Evolutionary conservation across 2,329 filamentous ascomycete species (phyloP), one percentile per base, ranked within the genome.

Genomic region (Aspergillaceae sp.): DNA sequence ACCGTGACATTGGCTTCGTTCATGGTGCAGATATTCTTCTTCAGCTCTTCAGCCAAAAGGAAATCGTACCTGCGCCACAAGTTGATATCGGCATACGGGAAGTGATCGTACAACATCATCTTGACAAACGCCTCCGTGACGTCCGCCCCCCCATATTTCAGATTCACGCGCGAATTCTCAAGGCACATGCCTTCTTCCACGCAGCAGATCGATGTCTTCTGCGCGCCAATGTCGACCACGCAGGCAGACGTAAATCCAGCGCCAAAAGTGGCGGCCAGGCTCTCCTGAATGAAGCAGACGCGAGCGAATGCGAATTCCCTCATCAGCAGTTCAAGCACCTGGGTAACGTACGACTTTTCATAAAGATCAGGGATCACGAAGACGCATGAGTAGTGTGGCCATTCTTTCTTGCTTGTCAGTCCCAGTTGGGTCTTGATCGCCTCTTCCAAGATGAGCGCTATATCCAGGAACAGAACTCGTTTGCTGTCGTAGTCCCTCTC

Each of bases 81-180:
- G 62, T 98, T 95, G 69, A 98, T 94, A 19, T 96, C 90, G 41
- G 85, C 79, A 64, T 98, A 98, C 4, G 94, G 91, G 57, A 98
- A 96, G 58, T 92, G 86, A 64, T 96, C 90, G 67, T 86, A 89
- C 2, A 98, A 79, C 85, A 97, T 89, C 91, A 97, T 97, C 70
- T 92, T 95, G 64, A 95, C 78, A 59, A 98, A 96, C 0, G 87
- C 86, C 57, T 95, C 88, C 0, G 92, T 97, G 34, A 97, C 86
- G 65, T 98, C 92, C 58, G 79, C 83, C 1, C 92, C 92, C 43
- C 92, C 92, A 58, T 85, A 94, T 65, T 98, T 97, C 53, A 98
- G 72, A 64, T 97, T 97, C 62, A 98, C 80, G 10, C 92, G 82
- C 10, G 92, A 98, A 62, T 96, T 91, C 53, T 97, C 92, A 28